phyloP scores from a whole-genome alignment of 768 basidiomycete genomes.

The Russula brevipes region DNA sequence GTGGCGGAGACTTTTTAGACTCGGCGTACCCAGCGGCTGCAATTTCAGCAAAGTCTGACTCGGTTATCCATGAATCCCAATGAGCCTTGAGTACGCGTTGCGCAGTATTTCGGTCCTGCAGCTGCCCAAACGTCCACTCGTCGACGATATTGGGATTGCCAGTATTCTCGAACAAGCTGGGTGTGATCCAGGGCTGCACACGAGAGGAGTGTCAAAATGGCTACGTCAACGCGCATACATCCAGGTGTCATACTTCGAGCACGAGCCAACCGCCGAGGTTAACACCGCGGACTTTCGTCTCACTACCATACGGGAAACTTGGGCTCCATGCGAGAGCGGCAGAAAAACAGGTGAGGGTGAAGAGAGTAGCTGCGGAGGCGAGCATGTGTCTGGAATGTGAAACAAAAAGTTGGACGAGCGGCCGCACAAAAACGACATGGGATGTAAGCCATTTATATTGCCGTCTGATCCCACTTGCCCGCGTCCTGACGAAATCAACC shows the following conservation, averaged over 20 bases:
- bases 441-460: background rate
- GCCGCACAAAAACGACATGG: no score
- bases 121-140: conserved; percentile 73
- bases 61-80: conserved; percentile 83
- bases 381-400: background rate
- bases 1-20: background rate
- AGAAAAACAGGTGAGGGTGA: background rate
- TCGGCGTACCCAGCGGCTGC: conserved; percentile 62
- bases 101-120: conserved; percentile 49
- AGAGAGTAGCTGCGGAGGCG: background rate
- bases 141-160: conserved; percentile 58
- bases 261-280: conserved; percentile 70
- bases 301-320: conserved; percentile 65
- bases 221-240: background rate
- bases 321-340: conserved; percentile 34
- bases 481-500: background rate
- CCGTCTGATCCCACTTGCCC: no score
- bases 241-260: conserved; percentile 38
- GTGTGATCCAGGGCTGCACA: conserved; percentile 67
- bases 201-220: background rate
- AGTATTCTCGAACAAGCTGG: conserved; percentile 67
- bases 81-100: conserved; percentile 51
- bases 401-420: background rate
- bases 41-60: conserved; percentile 70
- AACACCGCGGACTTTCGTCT: conserved; percentile 72